phyloP scores from a whole-genome alignment of 768 basidiomycete species.

The Sutorius australiensis region DNA sequence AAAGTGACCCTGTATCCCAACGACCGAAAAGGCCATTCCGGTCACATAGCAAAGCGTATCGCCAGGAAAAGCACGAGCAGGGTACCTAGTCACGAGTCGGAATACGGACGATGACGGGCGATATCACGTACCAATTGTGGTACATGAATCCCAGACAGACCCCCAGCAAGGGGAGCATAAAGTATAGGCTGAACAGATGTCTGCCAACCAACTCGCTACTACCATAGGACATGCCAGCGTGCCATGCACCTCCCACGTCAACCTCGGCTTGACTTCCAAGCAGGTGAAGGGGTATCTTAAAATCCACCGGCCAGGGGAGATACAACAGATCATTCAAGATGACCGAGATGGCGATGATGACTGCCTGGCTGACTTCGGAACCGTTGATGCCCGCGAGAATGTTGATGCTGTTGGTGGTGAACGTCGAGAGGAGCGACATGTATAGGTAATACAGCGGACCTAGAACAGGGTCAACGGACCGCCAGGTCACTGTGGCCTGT shows the following conservation, averaged over 20 bases:
- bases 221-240: constrained; percentile 81
- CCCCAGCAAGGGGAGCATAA: constrained; percentile 92
- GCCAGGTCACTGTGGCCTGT: not conserved
- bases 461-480: constrained; percentile 31
- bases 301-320: constrained; percentile 82
- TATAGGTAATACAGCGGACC: constrained; percentile 95
- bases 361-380: constrained; percentile 88
- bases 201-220: constrained; percentile 85
- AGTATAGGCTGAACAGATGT: constrained; percentile 94
- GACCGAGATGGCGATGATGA: constrained; percentile 89
- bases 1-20: constrained; percentile 96
- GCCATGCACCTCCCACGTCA: constrained; percentile 76
- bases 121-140: constrained; percentile 81
- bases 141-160: constrained; percentile 89
- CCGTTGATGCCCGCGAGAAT: constrained; percentile 98
- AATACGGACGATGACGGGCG: not conserved
- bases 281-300: constrained; percentile 67
- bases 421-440: constrained; percentile 94
- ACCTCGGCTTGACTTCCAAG: constrained; percentile 63
- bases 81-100: constrained; percentile 65
- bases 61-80: constrained; percentile 90
- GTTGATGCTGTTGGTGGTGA: constrained; percentile 97
- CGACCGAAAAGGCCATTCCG: constrained; percentile 98
- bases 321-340: constrained; percentile 90
- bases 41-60: constrained; percentile 97